phyloP scores from a whole-genome alignment of 495 filamentous ascomycete species.

The Letharia lupina region DNA sequence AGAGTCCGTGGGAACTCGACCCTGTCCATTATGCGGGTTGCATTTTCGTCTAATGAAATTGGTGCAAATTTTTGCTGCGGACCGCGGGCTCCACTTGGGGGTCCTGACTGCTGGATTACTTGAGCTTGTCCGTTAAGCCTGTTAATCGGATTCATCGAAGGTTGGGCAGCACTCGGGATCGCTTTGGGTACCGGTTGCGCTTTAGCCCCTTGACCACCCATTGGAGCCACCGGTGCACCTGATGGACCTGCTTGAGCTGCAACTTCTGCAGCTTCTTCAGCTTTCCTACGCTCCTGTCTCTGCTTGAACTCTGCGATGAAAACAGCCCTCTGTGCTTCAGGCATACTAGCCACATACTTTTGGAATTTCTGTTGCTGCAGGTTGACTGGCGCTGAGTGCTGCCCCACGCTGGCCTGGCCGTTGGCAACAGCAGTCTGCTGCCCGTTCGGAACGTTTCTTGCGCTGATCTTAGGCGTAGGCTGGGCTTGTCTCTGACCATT shows the following conservation, averaged over 20 bases:
- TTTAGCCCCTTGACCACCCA: not conserved
- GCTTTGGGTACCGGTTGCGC: not conserved
- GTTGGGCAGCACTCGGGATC: not conserved
- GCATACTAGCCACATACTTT: constrained; percentile 8
- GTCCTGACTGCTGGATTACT: constrained; percentile 7
- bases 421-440: constrained; percentile 3
- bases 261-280: constrained; percentile 7
- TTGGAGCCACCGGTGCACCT: constrained; percentile 3
- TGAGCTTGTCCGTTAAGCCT: constrained; percentile 2
- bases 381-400: constrained; percentile 32
- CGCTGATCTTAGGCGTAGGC: constrained; percentile 20
- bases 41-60: constrained; percentile 38
- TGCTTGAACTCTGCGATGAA: constrained; percentile 25
- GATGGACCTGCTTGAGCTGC: constrained; percentile 12
- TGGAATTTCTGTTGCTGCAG: constrained; percentile 11
- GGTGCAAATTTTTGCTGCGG: not conserved
- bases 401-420: constrained; percentile 21
- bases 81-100: not conserved
- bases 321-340: not conserved
- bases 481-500: constrained; percentile 28
- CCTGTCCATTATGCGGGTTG: constrained; percentile 42
- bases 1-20: constrained; percentile 35
- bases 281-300: constrained; percentile 22
- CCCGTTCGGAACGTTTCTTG: constrained; percentile 1
- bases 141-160: not conserved